These are phyloP conservation scores for Daldinia loculata DNA, from an alignment of 495 filamentous ascomycete species.

Conservation along the genomic window DNA sequence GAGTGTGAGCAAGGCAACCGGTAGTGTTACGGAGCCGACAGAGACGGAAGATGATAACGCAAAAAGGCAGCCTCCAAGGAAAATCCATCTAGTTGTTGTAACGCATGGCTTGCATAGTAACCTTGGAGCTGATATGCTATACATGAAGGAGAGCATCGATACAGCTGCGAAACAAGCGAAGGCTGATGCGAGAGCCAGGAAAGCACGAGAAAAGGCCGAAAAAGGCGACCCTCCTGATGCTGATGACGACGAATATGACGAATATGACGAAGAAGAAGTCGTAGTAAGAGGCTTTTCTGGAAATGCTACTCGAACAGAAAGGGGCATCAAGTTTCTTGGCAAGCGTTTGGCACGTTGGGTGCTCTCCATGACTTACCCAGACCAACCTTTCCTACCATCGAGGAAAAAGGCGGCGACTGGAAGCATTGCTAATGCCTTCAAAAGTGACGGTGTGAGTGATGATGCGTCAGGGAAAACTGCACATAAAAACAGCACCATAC, in stretches of 20 bases:
- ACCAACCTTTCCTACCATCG: conserved; percentile 81
- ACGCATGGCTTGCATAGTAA: conserved; percentile 98
- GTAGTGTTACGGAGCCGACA: conserved; percentile 20
- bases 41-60: conserved; percentile 16
- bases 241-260: conserved; percentile 59
- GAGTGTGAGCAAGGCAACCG: conserved; percentile 38
- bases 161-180: conserved; percentile 75
- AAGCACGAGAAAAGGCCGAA: conserved; percentile 54
- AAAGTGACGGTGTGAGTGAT: conserved; percentile 42
- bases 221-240: conserved; percentile 17
- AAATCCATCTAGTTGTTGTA: conserved; percentile 87
- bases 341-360: conserved; percentile 94
- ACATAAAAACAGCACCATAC: conserved; percentile 65
- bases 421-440: conserved; percentile 49
- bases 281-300: conserved; percentile 91
- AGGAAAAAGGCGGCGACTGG: conserved; percentile 61
- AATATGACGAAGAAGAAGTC: conserved; percentile 81
- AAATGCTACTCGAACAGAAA: conserved; percentile 89
- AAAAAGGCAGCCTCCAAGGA: conserved; percentile 61
- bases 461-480: conserved; percentile 48
- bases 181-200: conserved; percentile 65
- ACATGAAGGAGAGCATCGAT: conserved; percentile 96
- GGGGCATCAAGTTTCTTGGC: conserved; percentile 94
- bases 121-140: conserved; percentile 96
- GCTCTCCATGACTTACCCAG: conserved; percentile 87